Conservation (phyloP, 441 rosid species). For the Pelargonium australe region DNA sequence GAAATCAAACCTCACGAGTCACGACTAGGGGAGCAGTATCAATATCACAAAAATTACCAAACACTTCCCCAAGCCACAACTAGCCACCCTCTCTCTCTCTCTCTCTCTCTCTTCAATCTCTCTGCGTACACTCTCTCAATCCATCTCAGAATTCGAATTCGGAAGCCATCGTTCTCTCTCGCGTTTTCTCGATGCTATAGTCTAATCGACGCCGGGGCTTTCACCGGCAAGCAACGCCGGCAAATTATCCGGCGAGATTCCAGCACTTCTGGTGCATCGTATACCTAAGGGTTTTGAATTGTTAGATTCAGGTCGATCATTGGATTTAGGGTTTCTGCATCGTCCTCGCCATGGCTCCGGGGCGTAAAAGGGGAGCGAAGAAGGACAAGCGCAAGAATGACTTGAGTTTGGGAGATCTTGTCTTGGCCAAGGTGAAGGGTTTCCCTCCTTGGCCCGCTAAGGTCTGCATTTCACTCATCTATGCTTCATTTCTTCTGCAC, state of each 20-base stretch:
- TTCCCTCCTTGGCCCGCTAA: conserved; percentile 98
- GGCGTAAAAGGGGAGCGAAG: conserved; percentile 86
- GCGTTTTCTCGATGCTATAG: conserved; percentile 23
- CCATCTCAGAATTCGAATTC: background rate
- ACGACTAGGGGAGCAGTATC: too few species aligned
- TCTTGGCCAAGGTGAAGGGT: conserved; percentile 97
- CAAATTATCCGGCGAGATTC: conserved; percentile 24
- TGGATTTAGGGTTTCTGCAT: conserved; percentile 12
- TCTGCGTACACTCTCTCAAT: background rate
- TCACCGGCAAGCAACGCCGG: conserved; percentile 24
- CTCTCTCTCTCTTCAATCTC: background rate
- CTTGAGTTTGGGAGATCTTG: conserved; percentile 90
- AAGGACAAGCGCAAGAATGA: conserved; percentile 57
- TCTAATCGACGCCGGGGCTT: conserved; percentile 31
- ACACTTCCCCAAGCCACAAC: background rate
- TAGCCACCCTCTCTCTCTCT: background rate
- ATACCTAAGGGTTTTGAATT: background rate
- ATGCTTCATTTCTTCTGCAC: too few species aligned
- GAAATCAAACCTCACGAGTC: too few species aligned
- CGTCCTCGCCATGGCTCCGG: conserved; percentile 71
- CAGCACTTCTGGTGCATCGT: conserved; percentile 1
- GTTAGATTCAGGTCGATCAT: background rate
- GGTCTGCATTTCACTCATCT: conserved; percentile 31
- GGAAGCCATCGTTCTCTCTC: background rate
- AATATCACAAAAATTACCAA: background rate